Percentiles rank a stretch among this genome's conserved stretches.
phyloP scores from a whole-genome alignment of 164 flowering plant genomes.

The Annona cherimola region DNA sequence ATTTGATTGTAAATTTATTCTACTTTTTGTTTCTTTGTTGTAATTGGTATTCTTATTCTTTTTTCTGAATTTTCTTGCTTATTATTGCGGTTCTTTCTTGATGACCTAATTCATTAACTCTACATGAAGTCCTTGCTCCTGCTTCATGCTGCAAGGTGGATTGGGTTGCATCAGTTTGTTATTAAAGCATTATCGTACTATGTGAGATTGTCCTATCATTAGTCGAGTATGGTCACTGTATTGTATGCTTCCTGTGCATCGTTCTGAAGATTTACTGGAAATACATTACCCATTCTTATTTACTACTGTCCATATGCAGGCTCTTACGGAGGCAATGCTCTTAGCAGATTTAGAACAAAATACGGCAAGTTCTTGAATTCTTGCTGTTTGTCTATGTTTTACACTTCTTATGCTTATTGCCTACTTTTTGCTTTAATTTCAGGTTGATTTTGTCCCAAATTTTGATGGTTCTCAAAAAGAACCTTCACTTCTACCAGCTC shows the following conservation, averaged over 20 bases:
- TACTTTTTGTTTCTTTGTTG: too few species aligned
- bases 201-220: too few species aligned
- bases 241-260: background rate
- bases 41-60: too few species aligned
- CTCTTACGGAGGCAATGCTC: constrained; percentile 83
- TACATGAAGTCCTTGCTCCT: too few species aligned
- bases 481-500: constrained; percentile 88
- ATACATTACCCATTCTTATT: constrained; percentile 4
- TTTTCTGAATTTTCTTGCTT: too few species aligned
- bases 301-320: constrained; percentile 37
- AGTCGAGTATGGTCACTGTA: background rate
- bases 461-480: constrained; percentile 94
- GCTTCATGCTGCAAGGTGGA: too few species aligned
- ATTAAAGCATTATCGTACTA: too few species aligned
- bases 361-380: constrained; percentile 41
- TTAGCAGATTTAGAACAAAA: constrained; percentile 79
- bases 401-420: background rate
- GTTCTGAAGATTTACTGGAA: background rate
- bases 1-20: too few species aligned
- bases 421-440: constrained; percentile 22
- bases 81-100: too few species aligned
- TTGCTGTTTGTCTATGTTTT: background rate
- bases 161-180: too few species aligned
- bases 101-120: too few species aligned
- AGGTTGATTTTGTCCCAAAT: constrained; percentile 94